Evolutionary conservation across 2,329 filamentous ascomycete genomes (phyloP).

Genomic region (Beauveria sp.): DNA sequence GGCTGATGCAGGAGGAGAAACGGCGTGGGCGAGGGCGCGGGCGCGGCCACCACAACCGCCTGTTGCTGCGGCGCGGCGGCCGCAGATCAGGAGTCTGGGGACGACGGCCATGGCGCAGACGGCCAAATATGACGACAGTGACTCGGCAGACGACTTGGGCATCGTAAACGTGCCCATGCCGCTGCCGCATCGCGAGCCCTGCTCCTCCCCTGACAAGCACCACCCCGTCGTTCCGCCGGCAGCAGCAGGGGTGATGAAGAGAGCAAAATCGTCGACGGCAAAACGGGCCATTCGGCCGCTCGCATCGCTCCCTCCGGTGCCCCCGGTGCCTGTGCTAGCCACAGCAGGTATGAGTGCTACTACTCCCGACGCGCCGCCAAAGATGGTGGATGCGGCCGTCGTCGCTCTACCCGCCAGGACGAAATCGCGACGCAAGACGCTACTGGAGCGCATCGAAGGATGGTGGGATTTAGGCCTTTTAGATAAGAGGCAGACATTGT

Average conservation of each 20-base stretch:
- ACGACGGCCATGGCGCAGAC: constrained; percentile 29
- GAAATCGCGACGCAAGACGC: constrained; percentile 36
- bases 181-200: constrained; percentile 17
- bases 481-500: constrained; percentile 34
- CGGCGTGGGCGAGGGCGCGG: neutral
- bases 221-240: constrained; percentile 19
- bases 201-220: constrained; percentile 5
- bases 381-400: constrained; percentile 9
- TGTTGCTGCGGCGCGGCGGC: neutral
- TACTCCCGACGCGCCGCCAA: neutral
- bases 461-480: constrained; percentile 49
- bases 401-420: constrained; percentile 1
- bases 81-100: constrained; percentile 27
- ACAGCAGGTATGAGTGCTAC: neutral
- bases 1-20: neutral
- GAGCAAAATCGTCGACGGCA: constrained; percentile 5
- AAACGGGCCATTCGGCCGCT: constrained; percentile 16
- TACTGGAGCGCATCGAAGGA: constrained; percentile 41
- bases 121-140: constrained; percentile 23
- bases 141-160: constrained; percentile 23
- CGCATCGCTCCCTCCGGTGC: constrained; percentile 22
- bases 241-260: constrained; percentile 15
- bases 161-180: constrained; percentile 16
- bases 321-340: constrained; percentile 15
- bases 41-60: neutral